Base-by-base conservation (phyloP, 2,329 filamentous ascomycete genomes). In the Trichoderma atroviride region DNA sequence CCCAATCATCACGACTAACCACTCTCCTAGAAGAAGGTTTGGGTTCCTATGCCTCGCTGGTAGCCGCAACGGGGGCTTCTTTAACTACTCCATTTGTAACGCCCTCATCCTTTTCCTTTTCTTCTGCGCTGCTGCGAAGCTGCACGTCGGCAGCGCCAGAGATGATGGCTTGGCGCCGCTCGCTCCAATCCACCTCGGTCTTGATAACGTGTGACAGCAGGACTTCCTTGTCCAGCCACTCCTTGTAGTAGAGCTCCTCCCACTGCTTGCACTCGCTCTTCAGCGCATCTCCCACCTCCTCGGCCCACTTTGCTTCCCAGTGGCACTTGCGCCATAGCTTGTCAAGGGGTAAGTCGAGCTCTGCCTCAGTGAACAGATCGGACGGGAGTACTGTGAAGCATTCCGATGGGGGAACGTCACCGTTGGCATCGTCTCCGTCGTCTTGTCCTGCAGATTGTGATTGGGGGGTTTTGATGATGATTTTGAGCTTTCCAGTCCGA, bases 161-260 rank as follows among this genome's bases (percentile, higher is more conserved):
- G 27, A 89, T 80, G 5, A 90, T 86, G 5, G 84, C 83, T 74
- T 85, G 81, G 52, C 88, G 84, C 64, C 88, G 83, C 69, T 85
- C 82, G 73, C 89, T 87, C 81, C 90, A 89, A 77, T 90, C 88
- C 40, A 87, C 83, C 77, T 95, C 92, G 74, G 83, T 85, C 74
- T 85, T 80, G 73, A 93, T 85, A 37, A 91, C 85, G 75, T 93
- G 92, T 69, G 92, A 88, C n/a, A 96, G 79, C 22, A 95, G 79
- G 35, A 92, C 85, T 79, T 96, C 92, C 79, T 95, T 95, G 79
- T 92, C 89, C 16, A 88, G 82, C 92, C 92, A 96, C 76, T 93
- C 91, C 71, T 88, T 85, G 77, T 88, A 88, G 78, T 91, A 89
- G 14, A 84, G 75, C 43, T 87, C 86, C 78, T 95, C 91, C 78